Evolutionary conservation across 2,329 filamentous ascomycete genomes (phyloP), one percentile per base, ranked within the genome.

Genomic region (Exophiala bonariae): DNA sequence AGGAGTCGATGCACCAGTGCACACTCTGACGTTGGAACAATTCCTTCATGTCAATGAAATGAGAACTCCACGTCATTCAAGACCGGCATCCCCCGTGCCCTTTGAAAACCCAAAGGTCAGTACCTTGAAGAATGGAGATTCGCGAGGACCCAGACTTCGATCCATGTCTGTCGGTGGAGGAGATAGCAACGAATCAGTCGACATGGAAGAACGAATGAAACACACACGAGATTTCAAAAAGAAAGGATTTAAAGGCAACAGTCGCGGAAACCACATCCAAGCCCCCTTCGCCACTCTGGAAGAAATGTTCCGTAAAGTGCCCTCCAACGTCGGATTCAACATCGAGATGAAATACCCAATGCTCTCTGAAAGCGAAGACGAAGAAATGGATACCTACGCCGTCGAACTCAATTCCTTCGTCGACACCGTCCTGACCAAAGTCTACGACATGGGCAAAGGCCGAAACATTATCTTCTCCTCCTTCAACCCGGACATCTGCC

Each of bases 341-440:
- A 95, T 99, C 59, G 93, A 99, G 73, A 87, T 99, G 80, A 97
- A 99, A 71, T 99, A 99, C 65, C 93, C 93, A 4, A 97, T 97
- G 91, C 81, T 99, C 33, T 86, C 92, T 65, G 95, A 99, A 74
- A 89, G 83, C 49, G 89, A 96, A 67, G 88, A 95, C 66, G 87
- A 96, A 57, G 89, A 95, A 59, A 96, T 97, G 90, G 92, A 96
- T 65, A 87, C 88, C 3, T 96, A 96, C 63, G 91, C 89, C 0
- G 88, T 97, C 37, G 93, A 99, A 70, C 80, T 97, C 59, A 97
- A 97, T 70, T 89, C 86, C 1, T 99, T 97, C 66, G 92, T 95
- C 63, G 93, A 99, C 67, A 96, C 89, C 1, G 87, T 99, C 3
- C 77, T 99, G 7, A 79, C 79, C 35, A 93, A 89, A 67, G 92